Base-by-base conservation (phyloP, 441 rosid species). In the Raphanus hybrid region DNA sequence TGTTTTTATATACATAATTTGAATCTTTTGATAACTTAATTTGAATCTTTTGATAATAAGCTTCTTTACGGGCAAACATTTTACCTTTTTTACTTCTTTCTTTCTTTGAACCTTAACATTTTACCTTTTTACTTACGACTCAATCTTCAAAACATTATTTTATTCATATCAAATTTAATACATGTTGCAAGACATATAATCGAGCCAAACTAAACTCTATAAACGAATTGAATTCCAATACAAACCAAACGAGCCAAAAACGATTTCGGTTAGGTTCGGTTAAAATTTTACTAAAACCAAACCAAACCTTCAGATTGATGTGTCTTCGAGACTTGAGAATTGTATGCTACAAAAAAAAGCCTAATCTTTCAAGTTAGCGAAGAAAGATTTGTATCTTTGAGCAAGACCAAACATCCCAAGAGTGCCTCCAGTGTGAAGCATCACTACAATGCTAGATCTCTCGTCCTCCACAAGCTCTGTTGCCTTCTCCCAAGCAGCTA, bases 341-440 rank as follows among this genome's bases (percentile, higher is more conserved):
- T 14, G 29, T 34, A 76, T 50, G 6, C 0, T 35, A 45, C 45
- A 8, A 39, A 8, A 20, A n/a, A 39, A n/a, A 41, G 34, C 10
- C 41, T 45, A 48, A 50, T 82, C 76, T 50, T 78, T 77, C 75
- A 81, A 82, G 45, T 15, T 65, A 69, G 67, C 23, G 74, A 91
- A 92, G 75, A 74, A 76, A 78, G 94, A 81, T 79, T 86, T 89
- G 80, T 86, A 94, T 89, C 96, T 88, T 82, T 91, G 96, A 23
- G 94, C 98, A 76, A 90, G 82, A 32, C 97, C 97, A 82, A 90
- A 92, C 88, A 90, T 79, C 77, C 94, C 97, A 11, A 91, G 93
- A 1, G 89, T 88, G 76, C 92, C 97, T 6, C 97, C 98, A 0
- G 97, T 90, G 82, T 91, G 97, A 83, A 92, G 92, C 97, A 92